Evolutionary conservation across 2,329 filamentous ascomycete genomes (phyloP).

Genomic region (Sarocladium oryzae): DNA sequence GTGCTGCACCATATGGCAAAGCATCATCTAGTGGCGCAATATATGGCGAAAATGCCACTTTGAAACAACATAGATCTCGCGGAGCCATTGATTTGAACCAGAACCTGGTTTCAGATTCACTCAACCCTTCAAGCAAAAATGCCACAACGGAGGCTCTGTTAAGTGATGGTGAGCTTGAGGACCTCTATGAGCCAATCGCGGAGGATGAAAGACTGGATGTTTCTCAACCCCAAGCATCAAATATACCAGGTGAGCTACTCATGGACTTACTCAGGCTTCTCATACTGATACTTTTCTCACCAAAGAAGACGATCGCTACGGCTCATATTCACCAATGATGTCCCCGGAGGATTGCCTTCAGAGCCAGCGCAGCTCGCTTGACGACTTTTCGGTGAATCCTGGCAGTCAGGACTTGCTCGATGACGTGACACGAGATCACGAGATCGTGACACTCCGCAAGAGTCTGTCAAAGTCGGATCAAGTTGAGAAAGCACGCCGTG

Average conservation of each 20-base stretch:
- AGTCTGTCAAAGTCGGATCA: background rate
- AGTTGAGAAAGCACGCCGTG: conserved; percentile 41
- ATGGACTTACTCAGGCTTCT: background rate
- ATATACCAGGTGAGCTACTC: background rate
- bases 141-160: conserved; percentile 57
- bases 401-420: too few relatives aligned
- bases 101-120: too few relatives aligned
- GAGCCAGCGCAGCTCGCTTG: background rate
- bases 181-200: conserved; percentile 45
- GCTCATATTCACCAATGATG: background rate
- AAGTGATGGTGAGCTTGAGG: conserved; percentile 58
- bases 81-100: too few relatives aligned
- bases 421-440: too few relatives aligned
- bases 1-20: background rate
- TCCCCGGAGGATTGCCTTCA: background rate
- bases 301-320: background rate
- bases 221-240: background rate
- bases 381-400: too few relatives aligned
- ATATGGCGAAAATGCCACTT: too few relatives aligned
- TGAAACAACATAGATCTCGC: too few relatives aligned
- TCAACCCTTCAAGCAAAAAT: background rate
- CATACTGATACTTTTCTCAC: background rate
- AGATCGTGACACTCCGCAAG: too few relatives aligned
- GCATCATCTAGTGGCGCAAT: background rate
- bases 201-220: conserved; percentile 6